A percentile compares a stretch with the other conserved stretches of the same genome.
Evolutionary conservation across 176 grass and related monocot species (phyloP).

Genomic region (Dendrocalamus sinicus): DNA sequence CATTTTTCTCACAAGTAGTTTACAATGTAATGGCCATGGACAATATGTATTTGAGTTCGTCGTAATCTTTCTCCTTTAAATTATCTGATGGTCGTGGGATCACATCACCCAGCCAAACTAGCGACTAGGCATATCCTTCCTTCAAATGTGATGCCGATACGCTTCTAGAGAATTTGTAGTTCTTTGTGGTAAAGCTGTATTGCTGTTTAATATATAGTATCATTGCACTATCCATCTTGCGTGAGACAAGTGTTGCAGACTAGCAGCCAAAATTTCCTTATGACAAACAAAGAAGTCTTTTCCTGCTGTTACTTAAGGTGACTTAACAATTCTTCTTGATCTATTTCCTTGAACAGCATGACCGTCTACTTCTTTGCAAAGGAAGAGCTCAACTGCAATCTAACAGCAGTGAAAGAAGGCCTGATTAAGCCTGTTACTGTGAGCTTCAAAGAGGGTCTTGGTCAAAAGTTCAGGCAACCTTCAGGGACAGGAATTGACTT

Average conservation of each 20-base stretch:
- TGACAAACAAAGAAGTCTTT: neutral
- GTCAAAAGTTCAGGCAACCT: slow-evolving; percentile 90
- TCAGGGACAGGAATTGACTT: slow-evolving; percentile 93
- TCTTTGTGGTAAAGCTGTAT: slow-evolving; percentile 15
- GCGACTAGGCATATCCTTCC: neutral
- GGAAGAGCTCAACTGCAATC: slow-evolving; percentile 77
- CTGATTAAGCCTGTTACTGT: slow-evolving; percentile 75
- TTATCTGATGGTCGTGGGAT: neutral
- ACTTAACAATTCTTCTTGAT: slow-evolving; percentile 40
- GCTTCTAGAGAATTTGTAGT: slow-evolving; percentile 17
- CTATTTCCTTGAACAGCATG: slow-evolving; percentile 76
- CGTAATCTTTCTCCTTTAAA: neutral
- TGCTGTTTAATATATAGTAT: slow-evolving; percentile 8
- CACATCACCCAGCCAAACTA: neutral
- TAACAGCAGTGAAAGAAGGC: slow-evolving; percentile 67
- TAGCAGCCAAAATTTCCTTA: slow-evolving; percentile 10
- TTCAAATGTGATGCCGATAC: neutral
- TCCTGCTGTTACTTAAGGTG: slow-evolving; percentile 19
- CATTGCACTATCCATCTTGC: neutral
- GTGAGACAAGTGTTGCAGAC: neutral
- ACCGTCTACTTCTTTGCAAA: slow-evolving; percentile 93
- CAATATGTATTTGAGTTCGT: neutral
- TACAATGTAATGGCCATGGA: neutral
- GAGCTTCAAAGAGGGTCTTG: slow-evolving; percentile 86
- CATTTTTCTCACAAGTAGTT: slow-evolving; percentile 30